These are phyloP conservation scores for Neltuma alba DNA, from an alignment of 306 rosid species.

Conservation along the genomic window DNA sequence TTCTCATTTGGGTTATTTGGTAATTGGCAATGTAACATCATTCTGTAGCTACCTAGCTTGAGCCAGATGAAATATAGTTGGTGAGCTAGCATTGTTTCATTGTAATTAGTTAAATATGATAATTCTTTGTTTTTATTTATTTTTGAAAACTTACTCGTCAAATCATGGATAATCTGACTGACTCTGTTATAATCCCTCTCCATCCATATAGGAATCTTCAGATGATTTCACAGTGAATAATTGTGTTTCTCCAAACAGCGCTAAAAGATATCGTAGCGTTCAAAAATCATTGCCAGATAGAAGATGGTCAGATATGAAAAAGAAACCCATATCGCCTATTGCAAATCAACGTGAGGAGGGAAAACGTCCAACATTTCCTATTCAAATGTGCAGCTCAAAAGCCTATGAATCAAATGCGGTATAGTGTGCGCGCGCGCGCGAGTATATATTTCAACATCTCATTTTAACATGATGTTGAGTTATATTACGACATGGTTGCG, in stretches of 20 bases:
- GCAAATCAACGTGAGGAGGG: slow-evolving; percentile 37
- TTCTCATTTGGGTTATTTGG: not conserved
- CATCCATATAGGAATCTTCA: slow-evolving; percentile 80
- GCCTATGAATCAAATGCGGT: too few relatives aligned
- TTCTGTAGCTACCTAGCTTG: too few relatives aligned
- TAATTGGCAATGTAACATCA: not conserved
- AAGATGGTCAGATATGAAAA: slow-evolving; percentile 38
- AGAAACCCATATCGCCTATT: slow-evolving; percentile 37
- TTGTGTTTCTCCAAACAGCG: slow-evolving; percentile 81
- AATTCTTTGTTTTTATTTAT: too few relatives aligned
- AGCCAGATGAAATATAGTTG: too few relatives aligned
- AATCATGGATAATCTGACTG: too few relatives aligned
- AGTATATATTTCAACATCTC: too few relatives aligned
- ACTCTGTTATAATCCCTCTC: slow-evolving; percentile 14
- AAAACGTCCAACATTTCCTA: slow-evolving; percentile 59
- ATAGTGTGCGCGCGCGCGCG: too few relatives aligned
- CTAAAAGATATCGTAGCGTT: slow-evolving; percentile 65
- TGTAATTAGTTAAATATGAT: too few relatives aligned
- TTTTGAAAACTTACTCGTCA: not conserved
- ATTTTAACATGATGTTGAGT: too few relatives aligned
- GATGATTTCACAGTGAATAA: slow-evolving; percentile 65
- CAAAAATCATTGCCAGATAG: slow-evolving; percentile 53
- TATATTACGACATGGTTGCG: too few relatives aligned
- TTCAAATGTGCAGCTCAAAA: slow-evolving; percentile 36
- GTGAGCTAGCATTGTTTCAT: too few relatives aligned